phyloP scores from a whole-genome alignment of 805 yeast species.

The Nematodospora valgi region DNA sequence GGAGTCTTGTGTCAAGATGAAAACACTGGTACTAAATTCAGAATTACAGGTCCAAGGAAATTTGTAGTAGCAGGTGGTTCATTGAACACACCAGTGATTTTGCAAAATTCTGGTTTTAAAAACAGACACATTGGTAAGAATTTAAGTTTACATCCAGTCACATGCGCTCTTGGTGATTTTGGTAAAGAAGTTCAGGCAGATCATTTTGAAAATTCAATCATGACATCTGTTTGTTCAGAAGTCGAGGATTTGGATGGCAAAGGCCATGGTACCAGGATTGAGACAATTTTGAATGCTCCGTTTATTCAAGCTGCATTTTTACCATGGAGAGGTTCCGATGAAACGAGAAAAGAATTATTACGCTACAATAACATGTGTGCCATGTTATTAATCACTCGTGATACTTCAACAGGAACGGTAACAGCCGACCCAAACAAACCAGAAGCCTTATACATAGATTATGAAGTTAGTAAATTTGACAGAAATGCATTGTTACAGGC shows the following conservation, averaged over 20 bases:
- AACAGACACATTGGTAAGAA: constrained; percentile 50
- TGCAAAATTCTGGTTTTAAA: constrained; percentile 46
- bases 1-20: constrained; percentile 41
- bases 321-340: constrained; percentile 42
- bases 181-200: constrained; percentile 30
- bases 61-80: constrained; percentile 47
- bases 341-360: constrained; percentile 28
- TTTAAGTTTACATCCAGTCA: constrained; percentile 50
- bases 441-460: constrained; percentile 31
- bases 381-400: constrained; percentile 45
- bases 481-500: constrained; percentile 36
- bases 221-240: constrained; percentile 47
- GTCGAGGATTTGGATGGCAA: constrained; percentile 49
- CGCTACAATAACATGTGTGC: constrained; percentile 37
- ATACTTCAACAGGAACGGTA: constrained; percentile 39
- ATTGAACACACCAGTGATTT: constrained; percentile 45
- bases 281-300: constrained; percentile 46
- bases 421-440: constrained; percentile 31
- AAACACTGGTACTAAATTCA: constrained; percentile 25
- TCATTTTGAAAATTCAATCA: constrained; percentile 40
- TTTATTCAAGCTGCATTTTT: constrained; percentile 29
- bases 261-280: constrained; percentile 52
- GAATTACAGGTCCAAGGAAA: constrained; percentile 45
- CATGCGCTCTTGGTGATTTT: constrained; percentile 39
- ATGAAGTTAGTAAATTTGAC: constrained; percentile 40